phyloP scores from a whole-genome alignment of 768 basidiomycete species.

The Leccinum fibrillosum region DNA sequence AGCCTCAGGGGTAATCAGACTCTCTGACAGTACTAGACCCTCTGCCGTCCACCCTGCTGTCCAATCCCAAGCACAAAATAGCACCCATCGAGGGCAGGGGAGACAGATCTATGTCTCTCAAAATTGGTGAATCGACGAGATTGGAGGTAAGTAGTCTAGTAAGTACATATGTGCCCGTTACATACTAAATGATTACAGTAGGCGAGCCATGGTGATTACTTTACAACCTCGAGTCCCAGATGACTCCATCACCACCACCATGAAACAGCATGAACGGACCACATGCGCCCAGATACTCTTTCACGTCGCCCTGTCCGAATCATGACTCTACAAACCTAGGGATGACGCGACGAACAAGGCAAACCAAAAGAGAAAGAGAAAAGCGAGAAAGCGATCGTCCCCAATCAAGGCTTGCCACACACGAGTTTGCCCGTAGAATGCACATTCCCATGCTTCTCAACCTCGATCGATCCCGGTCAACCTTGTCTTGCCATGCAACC shows the following conservation, averaged over 20 bases:
- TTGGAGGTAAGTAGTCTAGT: not conserved
- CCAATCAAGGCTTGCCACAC: constrained; percentile 39
- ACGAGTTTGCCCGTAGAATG: constrained; percentile 46
- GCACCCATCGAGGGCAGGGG: not conserved
- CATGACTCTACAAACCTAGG: not conserved
- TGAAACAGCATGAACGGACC: not conserved
- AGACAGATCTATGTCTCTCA: not conserved
- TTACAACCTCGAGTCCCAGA: not conserved
- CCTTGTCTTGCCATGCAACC: constrained; percentile 57
- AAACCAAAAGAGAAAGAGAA: not conserved
- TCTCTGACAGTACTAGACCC: too few species aligned
- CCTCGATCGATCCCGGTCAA: constrained; percentile 52
- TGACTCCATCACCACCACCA: not conserved
- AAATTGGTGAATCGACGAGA: too few species aligned
- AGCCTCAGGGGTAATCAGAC: too few species aligned
- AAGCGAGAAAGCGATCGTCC: not conserved
- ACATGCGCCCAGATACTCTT: not conserved
- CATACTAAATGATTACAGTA: not conserved
- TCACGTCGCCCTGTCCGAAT: not conserved
- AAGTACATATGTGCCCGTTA: not conserved
- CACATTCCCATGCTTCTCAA: constrained; percentile 43
- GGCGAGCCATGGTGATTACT: not conserved
- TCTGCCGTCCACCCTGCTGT: too few species aligned
- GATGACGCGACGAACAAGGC: not conserved
- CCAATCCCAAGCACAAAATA: not conserved